Base-by-base conservation (phyloP, 305 asterid species). In the Fraxinus dipetala region DNA sequence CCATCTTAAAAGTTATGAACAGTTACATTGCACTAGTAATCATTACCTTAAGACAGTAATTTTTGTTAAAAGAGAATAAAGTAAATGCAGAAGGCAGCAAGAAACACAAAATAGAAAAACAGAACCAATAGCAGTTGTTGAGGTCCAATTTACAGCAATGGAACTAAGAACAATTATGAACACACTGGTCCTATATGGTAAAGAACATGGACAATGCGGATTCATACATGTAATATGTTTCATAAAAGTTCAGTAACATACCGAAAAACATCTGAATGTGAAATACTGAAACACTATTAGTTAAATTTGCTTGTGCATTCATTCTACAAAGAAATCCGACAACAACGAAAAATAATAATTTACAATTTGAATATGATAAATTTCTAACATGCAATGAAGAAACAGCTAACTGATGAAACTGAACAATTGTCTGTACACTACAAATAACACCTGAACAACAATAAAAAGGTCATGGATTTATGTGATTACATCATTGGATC, bases 351-450 rank as follows among this genome's bases (percentile, higher is more conserved):
- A 24, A 24, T 24, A 24, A 24, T 24, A 28, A 72, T 59, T 63
- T 61, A 81, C 13, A 76, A 72, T 31, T 35, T 2, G 22, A 9
- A 74, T 31, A 16, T 10, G 51, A 82, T 63, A 85, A 63, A 54
- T 22, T 51, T 22, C 48, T 20, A 48, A 6, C 63, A 61, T 40
- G 72, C 79, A 77, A 28, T 28, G 56, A 80, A 76, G 81, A 76
- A 20, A 84, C 31, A 84, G 78, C 83, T 65, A 56, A 82, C 83
- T 75, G 72, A 40, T 79, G 51, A 20, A 77, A 54, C 80, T 38
- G 43, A 54, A 81, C 73, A 65, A 63, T 34, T 72, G 84, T 84
- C 65, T 79, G 80, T 84, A 80, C 83, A 79, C 81, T 72, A 83
- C 70, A 18, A 8, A 43, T 59, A 69, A 86, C 48, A 13, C 32